These are phyloP conservation scores for Aureobasidium zeae DNA, from an alignment of 2,329 filamentous ascomycete genomes.

Conservation along the genomic window DNA sequence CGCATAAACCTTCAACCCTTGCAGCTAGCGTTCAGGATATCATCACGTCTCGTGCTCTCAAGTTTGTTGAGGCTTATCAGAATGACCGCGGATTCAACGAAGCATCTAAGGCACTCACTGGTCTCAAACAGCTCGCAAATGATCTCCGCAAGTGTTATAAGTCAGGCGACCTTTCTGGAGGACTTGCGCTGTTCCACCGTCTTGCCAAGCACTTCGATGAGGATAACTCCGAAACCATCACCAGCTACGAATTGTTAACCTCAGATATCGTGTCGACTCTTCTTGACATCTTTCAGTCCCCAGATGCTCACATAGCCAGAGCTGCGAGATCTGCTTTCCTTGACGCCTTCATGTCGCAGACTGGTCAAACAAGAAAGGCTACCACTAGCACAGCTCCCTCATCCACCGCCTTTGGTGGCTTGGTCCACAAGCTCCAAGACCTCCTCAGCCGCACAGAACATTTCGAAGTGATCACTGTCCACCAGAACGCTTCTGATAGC, in stretches of 20 bases:
- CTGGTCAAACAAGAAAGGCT: slow-evolving; percentile 51
- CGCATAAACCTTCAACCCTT: slow-evolving; percentile 25
- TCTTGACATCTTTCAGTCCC: slow-evolving; percentile 69
- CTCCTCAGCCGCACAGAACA: slow-evolving; percentile 92
- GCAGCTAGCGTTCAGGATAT: slow-evolving; percentile 53
- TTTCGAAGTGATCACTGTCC: slow-evolving; percentile 93
- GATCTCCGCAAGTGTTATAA: slow-evolving; percentile 64
- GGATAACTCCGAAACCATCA: slow-evolving; percentile 84
- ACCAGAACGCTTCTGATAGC: slow-evolving; percentile 82
- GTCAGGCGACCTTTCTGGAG: slow-evolving; percentile 30
- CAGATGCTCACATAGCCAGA: slow-evolving; percentile 44
- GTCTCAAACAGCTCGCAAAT: slow-evolving; percentile 60
- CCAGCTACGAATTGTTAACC: slow-evolving; percentile 84
- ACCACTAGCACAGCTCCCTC: slow-evolving; percentile 59
- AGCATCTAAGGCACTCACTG: slow-evolving; percentile 63
- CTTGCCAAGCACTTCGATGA: slow-evolving; percentile 80
- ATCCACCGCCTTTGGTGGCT: slow-evolving; percentile 75
- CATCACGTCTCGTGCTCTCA: slow-evolving; percentile 68
- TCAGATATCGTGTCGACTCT: slow-evolving; percentile 82
- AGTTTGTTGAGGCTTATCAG: slow-evolving; percentile 77
- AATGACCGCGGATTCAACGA: slow-evolving; percentile 68
- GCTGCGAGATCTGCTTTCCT: slow-evolving; percentile 76
- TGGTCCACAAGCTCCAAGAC: slow-evolving; percentile 92
- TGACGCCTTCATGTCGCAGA: slow-evolving; percentile 80
- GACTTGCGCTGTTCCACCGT: slow-evolving; percentile 59